phyloP scores from a whole-genome alignment of 176 grass and related monocot genomes.

The Oryza longistaminata region DNA sequence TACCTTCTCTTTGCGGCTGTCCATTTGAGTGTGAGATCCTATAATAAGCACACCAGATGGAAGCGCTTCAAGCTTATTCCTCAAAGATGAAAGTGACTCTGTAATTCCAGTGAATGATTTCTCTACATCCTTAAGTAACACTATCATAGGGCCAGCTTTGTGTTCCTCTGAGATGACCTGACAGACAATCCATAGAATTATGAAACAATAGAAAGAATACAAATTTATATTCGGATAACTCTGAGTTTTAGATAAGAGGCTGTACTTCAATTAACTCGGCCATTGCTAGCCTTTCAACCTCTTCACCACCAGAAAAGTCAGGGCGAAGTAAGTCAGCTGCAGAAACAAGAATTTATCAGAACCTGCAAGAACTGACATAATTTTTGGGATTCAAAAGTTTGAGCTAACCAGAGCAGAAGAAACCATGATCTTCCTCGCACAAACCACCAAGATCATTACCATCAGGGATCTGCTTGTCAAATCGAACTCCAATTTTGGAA shows the following conservation, averaged over 20 bases:
- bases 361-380: slow-evolving; percentile 24
- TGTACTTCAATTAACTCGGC: slow-evolving; percentile 87
- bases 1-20: slow-evolving; percentile 99
- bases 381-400: slow-evolving; percentile 26
- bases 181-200: slow-evolving; percentile 33
- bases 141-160: slow-evolving; percentile 84
- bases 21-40: slow-evolving; percentile 85
- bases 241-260: neutral
- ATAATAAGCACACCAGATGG: slow-evolving; percentile 90
- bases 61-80: slow-evolving; percentile 76
- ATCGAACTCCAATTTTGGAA: slow-evolving; percentile 94
- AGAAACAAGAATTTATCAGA: slow-evolving; percentile 26
- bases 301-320: slow-evolving; percentile 62
- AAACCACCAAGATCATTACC: slow-evolving; percentile 97
- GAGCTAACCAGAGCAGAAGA: slow-evolving; percentile 88
- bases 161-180: slow-evolving; percentile 94
- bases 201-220: neutral
- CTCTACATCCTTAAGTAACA: slow-evolving; percentile 91
- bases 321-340: slow-evolving; percentile 79
- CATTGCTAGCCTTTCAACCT: slow-evolving; percentile 83
- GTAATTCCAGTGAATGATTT: slow-evolving; percentile 90
- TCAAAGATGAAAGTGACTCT: slow-evolving; percentile 73
- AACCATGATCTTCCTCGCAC: slow-evolving; percentile 97
- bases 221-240: neutral
- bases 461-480: slow-evolving; percentile 93